Evolutionary conservation across 139 green algal species (phyloP).

Genomic region (Bryopsis sp.): DNA sequence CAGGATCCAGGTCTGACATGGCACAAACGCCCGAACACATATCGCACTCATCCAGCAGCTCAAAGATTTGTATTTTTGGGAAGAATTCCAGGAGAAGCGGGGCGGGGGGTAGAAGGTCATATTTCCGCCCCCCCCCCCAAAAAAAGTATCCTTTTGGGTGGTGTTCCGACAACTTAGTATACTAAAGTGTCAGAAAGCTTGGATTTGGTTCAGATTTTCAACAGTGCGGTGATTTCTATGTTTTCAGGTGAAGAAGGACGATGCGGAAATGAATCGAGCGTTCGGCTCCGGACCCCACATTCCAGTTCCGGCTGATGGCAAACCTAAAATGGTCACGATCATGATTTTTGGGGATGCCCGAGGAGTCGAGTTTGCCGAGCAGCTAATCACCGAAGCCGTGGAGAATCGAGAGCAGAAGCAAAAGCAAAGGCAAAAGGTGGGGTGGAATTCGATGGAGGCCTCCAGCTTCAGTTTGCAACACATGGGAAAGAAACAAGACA

Average conservation of each 20-base stretch:
- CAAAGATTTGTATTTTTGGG: no score
- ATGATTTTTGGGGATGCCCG: slow-evolving; percentile 67
- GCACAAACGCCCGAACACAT: neutral
- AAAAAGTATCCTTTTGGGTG: no score
- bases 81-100: no score
- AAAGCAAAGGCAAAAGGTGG: slow-evolving; percentile 71
- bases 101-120: no score
- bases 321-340: slow-evolving; percentile 38
- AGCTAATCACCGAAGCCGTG: slow-evolving; percentile 63
- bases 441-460: neutral
- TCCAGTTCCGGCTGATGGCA: neutral
- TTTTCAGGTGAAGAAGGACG: slow-evolving; percentile 61
- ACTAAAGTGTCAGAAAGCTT: no score
- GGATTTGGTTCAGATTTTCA: no score
- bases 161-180: no score
- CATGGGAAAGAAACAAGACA: no score
- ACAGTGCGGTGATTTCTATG: neutral
- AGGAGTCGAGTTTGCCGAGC: slow-evolving; percentile 46
- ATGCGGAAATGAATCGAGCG: slow-evolving; percentile 54
- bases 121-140: no score
- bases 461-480: neutral
- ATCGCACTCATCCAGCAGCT: slow-evolving; percentile 14
- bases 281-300: slow-evolving; percentile 46
- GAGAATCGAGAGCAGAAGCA: slow-evolving; percentile 72
- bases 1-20: slow-evolving; percentile 43